Conservation (phyloP, 768 basidiomycete genomes). For the Rhizopogon sp. region DNA sequence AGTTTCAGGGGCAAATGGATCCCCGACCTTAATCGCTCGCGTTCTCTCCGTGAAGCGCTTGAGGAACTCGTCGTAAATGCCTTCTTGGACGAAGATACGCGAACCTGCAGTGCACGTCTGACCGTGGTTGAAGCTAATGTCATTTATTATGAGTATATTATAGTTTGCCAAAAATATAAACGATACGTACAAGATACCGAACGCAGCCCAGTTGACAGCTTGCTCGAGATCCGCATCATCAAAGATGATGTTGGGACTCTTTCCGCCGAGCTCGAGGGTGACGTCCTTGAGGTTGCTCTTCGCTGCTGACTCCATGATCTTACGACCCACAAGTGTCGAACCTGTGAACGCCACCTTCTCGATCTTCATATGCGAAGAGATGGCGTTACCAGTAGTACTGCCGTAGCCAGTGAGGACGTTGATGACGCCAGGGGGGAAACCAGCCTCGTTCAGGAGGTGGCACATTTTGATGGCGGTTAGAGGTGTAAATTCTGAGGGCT, state of each 20-base stretch:
- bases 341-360: constrained; percentile 80
- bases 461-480: constrained; percentile 47
- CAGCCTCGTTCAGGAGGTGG: constrained; percentile 55
- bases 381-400: constrained; percentile 55
- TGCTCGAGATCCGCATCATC: constrained; percentile 69
- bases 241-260: constrained; percentile 68
- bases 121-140: constrained; percentile 61
- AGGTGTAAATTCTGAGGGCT: constrained; percentile 71
- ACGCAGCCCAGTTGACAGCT: constrained; percentile 60
- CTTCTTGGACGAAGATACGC: constrained; percentile 75
- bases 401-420: constrained; percentile 72
- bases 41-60: constrained; percentile 50
- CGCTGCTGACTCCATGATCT: constrained; percentile 71
- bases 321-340: constrained; percentile 66
- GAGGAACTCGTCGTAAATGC: constrained; percentile 77
- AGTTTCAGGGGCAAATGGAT: constrained; percentile 56
- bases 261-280: constrained; percentile 79
- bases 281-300: constrained; percentile 77
- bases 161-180: constrained; percentile 2
- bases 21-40: constrained; percentile 55
- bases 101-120: constrained; percentile 81
- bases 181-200: constrained; percentile 62
- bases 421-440: constrained; percentile 66
- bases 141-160: background rate
- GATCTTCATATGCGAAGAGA: constrained; percentile 53